These are phyloP conservation scores for Calonectria leucothoes DNA, from an alignment of 2,329 filamentous ascomycete species.

Conservation along the genomic window DNA sequence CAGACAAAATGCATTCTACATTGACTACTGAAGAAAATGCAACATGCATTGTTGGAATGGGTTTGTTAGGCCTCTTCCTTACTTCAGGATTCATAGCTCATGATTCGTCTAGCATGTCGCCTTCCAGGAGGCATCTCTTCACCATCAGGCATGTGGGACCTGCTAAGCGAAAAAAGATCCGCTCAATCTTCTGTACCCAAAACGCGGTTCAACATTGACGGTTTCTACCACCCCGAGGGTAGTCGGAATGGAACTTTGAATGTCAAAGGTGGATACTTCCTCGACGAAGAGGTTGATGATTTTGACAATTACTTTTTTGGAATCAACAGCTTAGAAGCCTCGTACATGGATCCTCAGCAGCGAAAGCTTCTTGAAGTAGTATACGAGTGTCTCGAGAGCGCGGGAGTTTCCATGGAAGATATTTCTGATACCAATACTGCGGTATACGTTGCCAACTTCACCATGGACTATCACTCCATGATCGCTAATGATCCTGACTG, in stretches of 20 bases:
- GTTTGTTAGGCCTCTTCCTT: background rate
- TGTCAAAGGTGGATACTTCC: background rate
- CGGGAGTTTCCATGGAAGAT: background rate
- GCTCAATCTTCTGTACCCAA: background rate
- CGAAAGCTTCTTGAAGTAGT: conserved; percentile 4
- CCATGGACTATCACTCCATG: background rate
- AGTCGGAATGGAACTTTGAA: background rate
- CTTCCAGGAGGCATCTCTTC: background rate
- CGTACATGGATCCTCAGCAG: conserved; percentile 5
- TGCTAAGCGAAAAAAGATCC: background rate
- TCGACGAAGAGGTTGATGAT: background rate
- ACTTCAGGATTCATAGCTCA: background rate
- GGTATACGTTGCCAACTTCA: background rate
- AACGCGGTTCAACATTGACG: conserved; percentile 1
- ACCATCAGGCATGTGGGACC: background rate
- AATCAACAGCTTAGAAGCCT: background rate
- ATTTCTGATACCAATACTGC: background rate
- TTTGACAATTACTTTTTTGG: conserved; percentile 2
- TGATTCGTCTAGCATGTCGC: background rate
- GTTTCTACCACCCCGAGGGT: background rate
- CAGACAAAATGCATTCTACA: background rate
- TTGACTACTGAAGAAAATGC: background rate
- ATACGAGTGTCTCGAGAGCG: background rate
- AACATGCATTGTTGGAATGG: conserved; percentile 7
- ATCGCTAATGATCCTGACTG: background rate